Evolutionary conservation across 1,284 basidiomycete genomes (phyloP).

Genomic region (Cutaneotrichosporon cavernicola): DNA sequence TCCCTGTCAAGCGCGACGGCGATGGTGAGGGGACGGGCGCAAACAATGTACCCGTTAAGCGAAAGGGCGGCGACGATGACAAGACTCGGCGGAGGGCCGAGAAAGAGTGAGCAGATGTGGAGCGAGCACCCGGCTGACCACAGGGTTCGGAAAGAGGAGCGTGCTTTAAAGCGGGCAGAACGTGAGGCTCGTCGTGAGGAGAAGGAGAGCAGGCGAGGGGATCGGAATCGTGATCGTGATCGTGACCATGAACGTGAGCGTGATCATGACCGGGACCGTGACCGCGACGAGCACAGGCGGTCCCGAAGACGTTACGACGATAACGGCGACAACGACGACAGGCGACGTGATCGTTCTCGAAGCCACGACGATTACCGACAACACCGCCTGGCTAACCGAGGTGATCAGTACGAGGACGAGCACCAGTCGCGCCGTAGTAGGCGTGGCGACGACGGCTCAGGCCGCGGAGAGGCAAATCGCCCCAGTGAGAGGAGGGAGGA

Average conservation of each 20-base stretch:
- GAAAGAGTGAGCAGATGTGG: slow-evolving; percentile 48
- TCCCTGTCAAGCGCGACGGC: slow-evolving; percentile 29
- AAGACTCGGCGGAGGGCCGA: slow-evolving; percentile 45
- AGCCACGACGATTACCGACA: background rate
- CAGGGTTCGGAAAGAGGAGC: slow-evolving; percentile 47
- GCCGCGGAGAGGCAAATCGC: background rate
- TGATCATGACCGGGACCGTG: slow-evolving; percentile 11
- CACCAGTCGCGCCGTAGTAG: background rate
- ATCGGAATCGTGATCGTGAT: slow-evolving; percentile 5
- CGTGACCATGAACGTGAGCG: slow-evolving; percentile 8
- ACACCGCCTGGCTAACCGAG: background rate
- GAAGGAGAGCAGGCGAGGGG: slow-evolving; percentile 10
- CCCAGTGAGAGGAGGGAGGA: background rate
- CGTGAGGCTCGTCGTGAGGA: slow-evolving; percentile 3
- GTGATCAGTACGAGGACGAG: background rate
- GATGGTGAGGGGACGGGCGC: slow-evolving; percentile 33
- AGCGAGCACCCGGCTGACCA: slow-evolving; percentile 2
- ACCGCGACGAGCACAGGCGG: slow-evolving; percentile 9
- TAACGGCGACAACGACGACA: background rate
- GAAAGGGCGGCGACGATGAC: slow-evolving; percentile 41
- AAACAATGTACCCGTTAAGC: slow-evolving; percentile 38
- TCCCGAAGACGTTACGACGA: slow-evolving; percentile 3
- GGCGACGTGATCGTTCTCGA: slow-evolving; percentile 1
- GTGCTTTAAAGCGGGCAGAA: slow-evolving; percentile 41
- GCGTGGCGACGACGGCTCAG: background rate